Evolutionary conservation across 352 stramenopile genomes (phyloP), one percentile per base, ranked within the genome.

Genomic region (Phytophthora pistaciae): DNA sequence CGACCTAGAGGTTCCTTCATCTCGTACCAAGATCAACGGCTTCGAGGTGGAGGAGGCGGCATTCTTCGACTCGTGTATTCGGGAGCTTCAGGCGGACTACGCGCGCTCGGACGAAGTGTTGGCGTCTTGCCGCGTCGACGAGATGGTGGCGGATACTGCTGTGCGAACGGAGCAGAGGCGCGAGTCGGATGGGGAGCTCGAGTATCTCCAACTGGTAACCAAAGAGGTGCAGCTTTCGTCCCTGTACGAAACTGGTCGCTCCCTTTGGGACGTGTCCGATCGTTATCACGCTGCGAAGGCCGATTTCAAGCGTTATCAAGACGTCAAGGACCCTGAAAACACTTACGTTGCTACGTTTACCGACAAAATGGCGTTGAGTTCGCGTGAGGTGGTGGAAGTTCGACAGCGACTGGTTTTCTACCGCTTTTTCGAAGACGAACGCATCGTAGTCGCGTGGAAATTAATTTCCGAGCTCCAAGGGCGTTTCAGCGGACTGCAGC

Each of bases 1-100:
- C 16, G 46, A 5, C n/a, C n/a, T 29, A 2, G n/a, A 27, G 18
- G 14, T 11, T 52, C 16, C 44, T n/a, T n/a, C n/a, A n/a, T n/a
- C 38, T 18, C 18, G 2, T 3, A 16, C 20, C 23, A 56, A 3
- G 38, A 61, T 7, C 48, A n/a, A n/a, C n/a, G n/a, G 54, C 6
- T 3, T 23, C 2, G 16, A 60, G 8, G 18, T n/a, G 8, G 7
- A 9, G 18, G 33, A 60, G 29, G 21, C 14, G 2, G 27, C 9
- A 1, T 7, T 65, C 9, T 66, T 66, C 38, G 8, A 61, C 33
- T 31, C 44, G 21, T 65, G 44, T 20, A 60, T 68, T 40, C 42
- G 33, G 3, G 52, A 68, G 42, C 18, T 73, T 10, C 23, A 73
- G 8, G 20, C 3, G 16, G 52, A 64, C 7, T 74, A 62, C 40